Conservation (phyloP, 495 filamentous ascomycete genomes). For the Daldinia childiae region DNA sequence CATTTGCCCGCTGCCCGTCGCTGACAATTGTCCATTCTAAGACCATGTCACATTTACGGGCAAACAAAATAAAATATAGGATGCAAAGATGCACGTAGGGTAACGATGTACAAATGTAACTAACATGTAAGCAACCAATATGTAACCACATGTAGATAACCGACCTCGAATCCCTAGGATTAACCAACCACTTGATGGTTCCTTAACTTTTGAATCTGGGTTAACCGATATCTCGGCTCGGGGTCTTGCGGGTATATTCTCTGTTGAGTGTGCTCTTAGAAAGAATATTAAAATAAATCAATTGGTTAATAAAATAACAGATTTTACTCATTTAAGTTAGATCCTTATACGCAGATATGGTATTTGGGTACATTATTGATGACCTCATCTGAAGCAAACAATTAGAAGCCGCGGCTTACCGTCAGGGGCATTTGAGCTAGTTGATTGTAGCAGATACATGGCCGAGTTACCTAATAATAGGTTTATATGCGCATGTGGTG, state of each 20-base stretch:
- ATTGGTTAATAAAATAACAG: background rate
- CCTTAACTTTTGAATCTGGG: background rate
- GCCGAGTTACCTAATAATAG: background rate
- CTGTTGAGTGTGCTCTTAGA: background rate
- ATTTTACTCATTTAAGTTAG: background rate
- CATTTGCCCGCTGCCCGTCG: constrained; percentile 26
- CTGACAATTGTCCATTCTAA: constrained; percentile 16
- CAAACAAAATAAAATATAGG: constrained; percentile 1
- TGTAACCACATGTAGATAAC: constrained; percentile 14
- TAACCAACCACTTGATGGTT: background rate
- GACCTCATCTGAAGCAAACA: constrained; percentile 20
- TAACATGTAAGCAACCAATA: constrained; percentile 2
- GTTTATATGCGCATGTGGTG: too few relatives aligned
- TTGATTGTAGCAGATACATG: background rate
- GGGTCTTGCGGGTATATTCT: background rate
- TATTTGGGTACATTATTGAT: background rate
- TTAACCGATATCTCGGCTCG: constrained; percentile 8
- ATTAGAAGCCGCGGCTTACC: constrained; percentile 29
- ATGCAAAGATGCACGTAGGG: constrained; percentile 5
- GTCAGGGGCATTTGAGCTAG: background rate
- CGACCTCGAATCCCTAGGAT: constrained; percentile 31
- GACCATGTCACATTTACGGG: background rate
- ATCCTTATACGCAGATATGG: background rate
- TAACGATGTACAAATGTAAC: background rate
- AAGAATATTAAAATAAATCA: background rate